Evolutionary conservation across 345 rosid genomes (phyloP).

Genomic region (Melaleuca quinquenervia): DNA sequence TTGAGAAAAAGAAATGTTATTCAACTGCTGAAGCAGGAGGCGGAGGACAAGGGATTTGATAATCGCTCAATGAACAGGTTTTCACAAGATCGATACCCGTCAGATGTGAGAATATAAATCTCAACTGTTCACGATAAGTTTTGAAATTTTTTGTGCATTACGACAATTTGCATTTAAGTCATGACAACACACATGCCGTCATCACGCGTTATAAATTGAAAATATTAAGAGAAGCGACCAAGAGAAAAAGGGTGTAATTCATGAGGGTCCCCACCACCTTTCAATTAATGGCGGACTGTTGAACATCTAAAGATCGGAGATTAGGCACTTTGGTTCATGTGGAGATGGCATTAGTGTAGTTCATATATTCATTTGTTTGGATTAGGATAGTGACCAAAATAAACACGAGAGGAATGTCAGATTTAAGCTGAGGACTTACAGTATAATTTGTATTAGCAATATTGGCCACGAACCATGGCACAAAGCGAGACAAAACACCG

Average conservation of each 20-base stretch:
- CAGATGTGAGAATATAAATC: background rate
- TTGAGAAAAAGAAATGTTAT: background rate
- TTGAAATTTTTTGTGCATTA: background rate
- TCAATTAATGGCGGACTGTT: background rate
- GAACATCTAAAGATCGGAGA: background rate
- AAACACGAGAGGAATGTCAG: background rate
- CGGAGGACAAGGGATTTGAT: background rate
- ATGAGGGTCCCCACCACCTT: background rate
- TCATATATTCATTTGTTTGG: background rate
- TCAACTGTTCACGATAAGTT: background rate
- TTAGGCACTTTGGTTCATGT: background rate
- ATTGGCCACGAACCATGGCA: background rate
- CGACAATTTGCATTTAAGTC: background rate
- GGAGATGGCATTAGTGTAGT: background rate
- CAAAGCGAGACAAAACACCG: background rate
- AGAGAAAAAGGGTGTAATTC: background rate
- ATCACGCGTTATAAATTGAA: background rate
- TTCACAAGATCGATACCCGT: background rate
- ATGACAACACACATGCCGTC: background rate
- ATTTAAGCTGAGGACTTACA: background rate
- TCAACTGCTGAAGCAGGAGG: background rate
- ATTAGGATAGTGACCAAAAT: background rate
- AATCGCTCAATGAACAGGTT: background rate
- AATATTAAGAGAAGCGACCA: background rate
- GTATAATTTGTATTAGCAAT: background rate